Conservation (phyloP, 495 filamentous ascomycete species). For the Penicillium chermesinum region DNA sequence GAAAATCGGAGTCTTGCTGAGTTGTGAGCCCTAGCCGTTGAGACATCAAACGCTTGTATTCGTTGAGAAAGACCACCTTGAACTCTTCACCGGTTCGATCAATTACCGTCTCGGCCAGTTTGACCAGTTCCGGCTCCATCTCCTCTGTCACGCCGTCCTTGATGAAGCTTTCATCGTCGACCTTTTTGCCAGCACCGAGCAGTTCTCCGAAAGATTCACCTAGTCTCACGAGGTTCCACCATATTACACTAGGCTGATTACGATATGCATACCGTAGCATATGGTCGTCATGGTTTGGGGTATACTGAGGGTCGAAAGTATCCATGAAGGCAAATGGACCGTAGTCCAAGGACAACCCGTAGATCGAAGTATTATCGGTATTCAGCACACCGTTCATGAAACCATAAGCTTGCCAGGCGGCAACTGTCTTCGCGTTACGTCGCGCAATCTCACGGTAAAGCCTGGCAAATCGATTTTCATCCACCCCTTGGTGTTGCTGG, state of each 20-base stretch:
- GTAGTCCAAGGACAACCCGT: conserved; percentile 85
- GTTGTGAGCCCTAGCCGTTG: conserved; percentile 67
- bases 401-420: conserved; percentile 92
- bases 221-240: conserved; percentile 96
- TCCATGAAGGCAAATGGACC: conserved; percentile 97
- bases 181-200: conserved; percentile 61
- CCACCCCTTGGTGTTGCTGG: conserved; percentile 57
- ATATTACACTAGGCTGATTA: conserved; percentile 93
- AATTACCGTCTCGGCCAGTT: conserved; percentile 79
- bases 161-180: conserved; percentile 67
- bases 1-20: conserved; percentile 65
- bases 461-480: conserved; percentile 80
- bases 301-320: conserved; percentile 90
- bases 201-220: conserved; percentile 89
- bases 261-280: conserved; percentile 82
- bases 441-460: conserved; percentile 85
- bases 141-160: conserved; percentile 65
- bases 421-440: conserved; percentile 83
- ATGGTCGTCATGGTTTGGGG: conserved; percentile 93
- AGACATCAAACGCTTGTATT: conserved; percentile 82
- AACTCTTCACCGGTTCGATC: conserved; percentile 74
- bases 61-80: conserved; percentile 73
- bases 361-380: conserved; percentile 92
- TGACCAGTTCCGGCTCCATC: conserved; percentile 60
- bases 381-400: conserved; percentile 98